phyloP scores from a whole-genome alignment of 805 yeast genomes.

The Teunomyces stri region DNA sequence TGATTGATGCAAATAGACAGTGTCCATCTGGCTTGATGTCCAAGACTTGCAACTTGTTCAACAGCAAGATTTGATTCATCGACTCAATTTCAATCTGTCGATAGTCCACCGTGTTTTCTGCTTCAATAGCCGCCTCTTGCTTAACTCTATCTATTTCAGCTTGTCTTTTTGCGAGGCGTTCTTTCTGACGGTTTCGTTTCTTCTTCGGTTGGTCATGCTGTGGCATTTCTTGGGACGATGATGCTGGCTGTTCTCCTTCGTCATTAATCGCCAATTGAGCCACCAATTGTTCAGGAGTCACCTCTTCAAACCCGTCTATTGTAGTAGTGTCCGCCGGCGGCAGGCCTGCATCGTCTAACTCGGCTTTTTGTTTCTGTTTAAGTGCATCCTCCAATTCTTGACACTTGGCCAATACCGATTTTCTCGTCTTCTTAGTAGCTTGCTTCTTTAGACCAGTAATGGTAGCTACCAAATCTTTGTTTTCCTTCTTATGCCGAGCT shows the following conservation, averaged over 20 bases:
- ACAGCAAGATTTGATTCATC: constrained; percentile 51
- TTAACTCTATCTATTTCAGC: constrained; percentile 62
- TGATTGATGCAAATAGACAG: constrained; percentile 82
- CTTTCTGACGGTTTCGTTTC: constrained; percentile 81
- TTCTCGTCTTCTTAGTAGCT: constrained; percentile 76
- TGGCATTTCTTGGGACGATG: not conserved
- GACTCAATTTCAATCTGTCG: constrained; percentile 70
- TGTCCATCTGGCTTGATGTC: constrained; percentile 93
- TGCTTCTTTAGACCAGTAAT: constrained; percentile 78
- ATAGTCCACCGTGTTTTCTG: constrained; percentile 61
- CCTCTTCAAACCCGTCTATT: constrained; percentile 39
- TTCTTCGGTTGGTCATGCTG: not conserved
- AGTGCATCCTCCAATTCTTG: constrained; percentile 56
- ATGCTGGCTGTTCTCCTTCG: not conserved
- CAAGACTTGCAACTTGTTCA: constrained; percentile 49
- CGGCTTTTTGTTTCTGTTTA: constrained; percentile 52
- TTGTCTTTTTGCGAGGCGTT: constrained; percentile 72
- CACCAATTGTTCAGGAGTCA: constrained; percentile 66
- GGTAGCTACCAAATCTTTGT: constrained; percentile 60
- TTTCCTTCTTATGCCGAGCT: constrained; percentile 67
- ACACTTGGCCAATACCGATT: constrained; percentile 61
- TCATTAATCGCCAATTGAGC: constrained; percentile 50
- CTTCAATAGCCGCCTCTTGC: constrained; percentile 71
- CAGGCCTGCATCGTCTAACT: constrained; percentile 27
- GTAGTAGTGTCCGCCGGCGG: not conserved